A percentile compares a stretch with the other conserved stretches of the same genome.
These are phyloP conservation scores for Serendipita sp. DNA, from an alignment of 1,284 basidiomycete species.

Conservation along the genomic window DNA sequence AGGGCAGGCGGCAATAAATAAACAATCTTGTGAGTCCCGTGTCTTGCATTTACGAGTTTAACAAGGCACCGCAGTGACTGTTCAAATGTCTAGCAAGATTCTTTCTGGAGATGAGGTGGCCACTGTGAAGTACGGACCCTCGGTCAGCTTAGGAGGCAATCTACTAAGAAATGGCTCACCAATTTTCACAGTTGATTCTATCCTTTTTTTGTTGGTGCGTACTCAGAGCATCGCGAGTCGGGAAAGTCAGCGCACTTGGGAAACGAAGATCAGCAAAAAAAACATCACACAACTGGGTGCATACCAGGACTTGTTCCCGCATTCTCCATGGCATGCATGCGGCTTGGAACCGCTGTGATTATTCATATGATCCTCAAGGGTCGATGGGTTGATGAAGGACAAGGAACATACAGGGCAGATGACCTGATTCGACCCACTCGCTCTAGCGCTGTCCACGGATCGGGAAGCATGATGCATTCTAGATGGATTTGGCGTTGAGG, in stretches of 20 bases:
- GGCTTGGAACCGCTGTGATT: background rate
- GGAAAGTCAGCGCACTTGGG: background rate
- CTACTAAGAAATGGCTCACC: background rate
- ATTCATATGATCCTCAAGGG: background rate
- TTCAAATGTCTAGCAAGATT: background rate
- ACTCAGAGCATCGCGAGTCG: background rate
- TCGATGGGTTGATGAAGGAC: no score
- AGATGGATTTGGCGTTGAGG: no score
- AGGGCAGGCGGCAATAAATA: no score
- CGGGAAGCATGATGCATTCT: no score
- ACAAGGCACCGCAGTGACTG: background rate
- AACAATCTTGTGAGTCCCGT: no score
- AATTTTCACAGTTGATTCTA: background rate
- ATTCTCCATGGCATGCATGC: background rate
- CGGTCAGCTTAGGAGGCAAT: background rate
- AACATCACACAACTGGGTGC: background rate
- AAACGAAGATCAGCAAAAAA: background rate
- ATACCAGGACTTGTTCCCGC: background rate
- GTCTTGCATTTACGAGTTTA: no score
- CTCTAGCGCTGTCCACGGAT: no score
- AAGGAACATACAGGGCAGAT: no score
- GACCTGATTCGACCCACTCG: no score
- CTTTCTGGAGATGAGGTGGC: slow-evolving; percentile 2
- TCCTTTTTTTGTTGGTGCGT: background rate
- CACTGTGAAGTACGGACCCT: background rate